Percentiles rank a stretch among this genome's conserved stretches.
These are phyloP conservation scores for Pelargonium fulgidum DNA, from an alignment of 441 rosid genomes.

Conservation along the genomic window DNA sequence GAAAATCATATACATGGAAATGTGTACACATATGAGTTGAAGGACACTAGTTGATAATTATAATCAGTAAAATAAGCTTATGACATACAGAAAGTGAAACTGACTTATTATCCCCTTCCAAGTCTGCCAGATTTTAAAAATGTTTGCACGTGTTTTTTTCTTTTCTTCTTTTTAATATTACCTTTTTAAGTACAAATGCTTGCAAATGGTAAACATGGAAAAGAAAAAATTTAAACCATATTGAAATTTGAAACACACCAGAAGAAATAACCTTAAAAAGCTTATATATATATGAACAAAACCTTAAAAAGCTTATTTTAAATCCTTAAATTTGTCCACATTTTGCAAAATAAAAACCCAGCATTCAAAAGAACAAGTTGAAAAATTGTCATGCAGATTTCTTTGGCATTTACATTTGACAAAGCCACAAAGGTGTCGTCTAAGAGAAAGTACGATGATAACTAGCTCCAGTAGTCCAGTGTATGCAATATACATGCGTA, in stretches of 20 bases:
- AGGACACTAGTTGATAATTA: neutral
- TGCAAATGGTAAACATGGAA: neutral
- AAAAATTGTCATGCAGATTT: neutral
- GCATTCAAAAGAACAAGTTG: neutral
- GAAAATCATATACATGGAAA: neutral
- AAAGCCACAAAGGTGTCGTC: neutral
- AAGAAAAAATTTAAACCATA: neutral
- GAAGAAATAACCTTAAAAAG: neutral
- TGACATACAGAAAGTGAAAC: neutral
- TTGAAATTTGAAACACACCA: neutral
- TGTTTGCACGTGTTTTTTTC: neutral
- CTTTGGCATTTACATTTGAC: neutral
- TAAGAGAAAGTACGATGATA: slow-evolving; percentile 1
- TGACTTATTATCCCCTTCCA: slow-evolving; percentile 2
- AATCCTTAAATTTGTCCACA: neutral
- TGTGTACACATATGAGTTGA: neutral
- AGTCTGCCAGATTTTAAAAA: slow-evolving; percentile 3
- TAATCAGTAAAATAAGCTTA: neutral
- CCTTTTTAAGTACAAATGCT: neutral
- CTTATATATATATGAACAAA: neutral
- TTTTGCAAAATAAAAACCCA: slow-evolving; percentile 7
- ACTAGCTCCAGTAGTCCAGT: neutral
- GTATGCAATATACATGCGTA: neutral
- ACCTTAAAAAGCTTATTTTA: neutral
- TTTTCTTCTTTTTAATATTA: no score